phyloP scores from a whole-genome alignment of 1,284 basidiomycete genomes.

The Schizophyllum amplum region DNA sequence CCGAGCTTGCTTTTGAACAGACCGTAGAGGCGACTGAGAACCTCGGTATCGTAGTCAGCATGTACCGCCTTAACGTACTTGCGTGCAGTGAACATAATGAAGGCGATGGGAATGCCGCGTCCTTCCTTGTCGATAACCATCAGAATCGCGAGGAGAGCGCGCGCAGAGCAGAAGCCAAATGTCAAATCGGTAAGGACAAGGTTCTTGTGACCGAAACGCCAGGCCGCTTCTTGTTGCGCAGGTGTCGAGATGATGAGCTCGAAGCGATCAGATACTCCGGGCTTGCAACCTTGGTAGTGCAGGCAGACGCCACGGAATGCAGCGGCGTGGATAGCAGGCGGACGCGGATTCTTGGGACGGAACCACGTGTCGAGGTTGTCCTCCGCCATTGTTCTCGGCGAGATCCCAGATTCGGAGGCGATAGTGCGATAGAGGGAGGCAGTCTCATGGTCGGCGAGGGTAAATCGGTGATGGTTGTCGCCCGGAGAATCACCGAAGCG shows the following conservation, averaged over 20 bases:
- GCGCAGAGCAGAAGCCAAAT: constrained; percentile 18
- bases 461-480: not conserved
- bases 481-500: too few species aligned
- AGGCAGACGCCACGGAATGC: constrained; percentile 8
- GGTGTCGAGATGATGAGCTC: constrained; percentile 15
- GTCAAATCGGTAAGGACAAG: constrained; percentile 20
- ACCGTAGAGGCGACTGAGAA: constrained; percentile 11
- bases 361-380: constrained; percentile 20
- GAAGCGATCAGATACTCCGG: constrained; percentile 13
- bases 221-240: constrained; percentile 12
- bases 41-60: constrained; percentile 14
- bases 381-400: constrained; percentile 13
- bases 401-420: constrained; percentile 13
- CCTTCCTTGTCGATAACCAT: constrained; percentile 16
- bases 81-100: constrained; percentile 16
- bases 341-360: constrained; percentile 13
- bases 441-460: constrained; percentile 9
- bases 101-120: constrained; percentile 13
- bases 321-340: constrained; percentile 2
- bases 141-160: constrained; percentile 15
- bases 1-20: constrained; percentile 14
- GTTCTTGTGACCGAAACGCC: constrained; percentile 18
- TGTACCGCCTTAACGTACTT: constrained; percentile 15
- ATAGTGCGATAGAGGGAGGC: constrained; percentile 17
- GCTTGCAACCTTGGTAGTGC: constrained; percentile 12